Evolutionary conservation across 2,329 filamentous ascomycete species (phyloP).

Genomic region (Penicillium frequentans): DNA sequence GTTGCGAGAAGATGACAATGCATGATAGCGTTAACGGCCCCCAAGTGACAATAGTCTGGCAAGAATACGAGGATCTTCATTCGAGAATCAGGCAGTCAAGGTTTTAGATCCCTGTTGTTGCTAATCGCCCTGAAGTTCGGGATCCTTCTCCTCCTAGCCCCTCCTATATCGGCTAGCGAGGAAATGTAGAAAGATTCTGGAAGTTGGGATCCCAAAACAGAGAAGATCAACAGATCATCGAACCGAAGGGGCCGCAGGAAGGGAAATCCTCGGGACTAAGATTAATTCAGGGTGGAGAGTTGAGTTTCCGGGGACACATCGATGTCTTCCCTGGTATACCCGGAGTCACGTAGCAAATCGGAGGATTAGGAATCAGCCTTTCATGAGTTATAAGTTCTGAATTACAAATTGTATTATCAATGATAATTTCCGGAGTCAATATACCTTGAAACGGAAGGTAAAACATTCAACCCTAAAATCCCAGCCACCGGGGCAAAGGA

Average conservation of each 20-base stretch:
- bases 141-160: background rate
- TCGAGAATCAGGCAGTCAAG: background rate
- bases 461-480: background rate
- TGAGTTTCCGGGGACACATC: conserved; percentile 4
- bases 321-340: background rate
- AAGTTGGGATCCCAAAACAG: background rate
- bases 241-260: conserved; percentile 2
- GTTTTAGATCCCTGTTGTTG: background rate
- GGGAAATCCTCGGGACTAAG: background rate
- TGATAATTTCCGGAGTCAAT: background rate
- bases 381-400: background rate
- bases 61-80: background rate
- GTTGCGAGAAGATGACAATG: background rate
- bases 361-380: conserved; percentile 8
- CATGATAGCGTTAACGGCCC: background rate
- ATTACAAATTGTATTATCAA: background rate
- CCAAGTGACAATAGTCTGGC: background rate
- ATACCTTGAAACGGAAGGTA: background rate
- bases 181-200: background rate
- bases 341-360: conserved; percentile 8
- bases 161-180: background rate
- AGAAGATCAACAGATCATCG: conserved; percentile 1
- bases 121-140: background rate
- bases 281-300: background rate
- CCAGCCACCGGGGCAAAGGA: background rate